Evolutionary conservation across 2,329 filamentous ascomycete genomes (phyloP).

Genomic region (Fusarium sambucinum): DNA sequence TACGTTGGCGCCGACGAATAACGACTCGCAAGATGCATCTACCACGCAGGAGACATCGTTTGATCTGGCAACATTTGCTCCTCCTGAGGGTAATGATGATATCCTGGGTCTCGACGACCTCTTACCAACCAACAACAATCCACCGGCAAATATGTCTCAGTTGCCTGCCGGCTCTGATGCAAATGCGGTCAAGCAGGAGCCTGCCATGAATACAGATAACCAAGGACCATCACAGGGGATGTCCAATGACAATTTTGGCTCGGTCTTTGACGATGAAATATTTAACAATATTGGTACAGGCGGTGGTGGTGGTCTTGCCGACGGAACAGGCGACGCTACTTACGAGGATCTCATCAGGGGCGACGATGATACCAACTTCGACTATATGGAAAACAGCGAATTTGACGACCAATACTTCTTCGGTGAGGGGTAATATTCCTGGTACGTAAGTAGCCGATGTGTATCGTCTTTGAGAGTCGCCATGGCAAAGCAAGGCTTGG

Average conservation of each 20-base stretch:
- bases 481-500: not conserved
- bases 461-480: not conserved
- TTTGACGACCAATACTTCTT: slow-evolving; percentile 62
- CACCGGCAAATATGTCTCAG: slow-evolving; percentile 29
- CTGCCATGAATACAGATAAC: slow-evolving; percentile 6
- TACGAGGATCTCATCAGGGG: slow-evolving; percentile 65
- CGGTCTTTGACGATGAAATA: slow-evolving; percentile 60
- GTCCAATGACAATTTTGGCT: slow-evolving; percentile 46
- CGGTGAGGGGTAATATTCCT: slow-evolving; percentile 38
- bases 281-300: slow-evolving; percentile 54
- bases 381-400: slow-evolving; percentile 58
- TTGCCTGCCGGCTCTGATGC: slow-evolving; percentile 25
- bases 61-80: slow-evolving; percentile 60
- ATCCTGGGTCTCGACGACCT: slow-evolving; percentile 50
- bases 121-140: slow-evolving; percentile 44
- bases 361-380: slow-evolving; percentile 54
- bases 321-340: slow-evolving; percentile 53
- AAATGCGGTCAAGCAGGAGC: slow-evolving; percentile 28
- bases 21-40: slow-evolving; percentile 44
- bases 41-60: slow-evolving; percentile 56
- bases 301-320: slow-evolving; percentile 51
- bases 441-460: not conserved
- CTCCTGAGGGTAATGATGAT: slow-evolving; percentile 50
- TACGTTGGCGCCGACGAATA: slow-evolving; percentile 60
- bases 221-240: slow-evolving; percentile 27